phyloP scores from a whole-genome alignment of 257 asterid species.

The Handroanthus guayacan region DNA sequence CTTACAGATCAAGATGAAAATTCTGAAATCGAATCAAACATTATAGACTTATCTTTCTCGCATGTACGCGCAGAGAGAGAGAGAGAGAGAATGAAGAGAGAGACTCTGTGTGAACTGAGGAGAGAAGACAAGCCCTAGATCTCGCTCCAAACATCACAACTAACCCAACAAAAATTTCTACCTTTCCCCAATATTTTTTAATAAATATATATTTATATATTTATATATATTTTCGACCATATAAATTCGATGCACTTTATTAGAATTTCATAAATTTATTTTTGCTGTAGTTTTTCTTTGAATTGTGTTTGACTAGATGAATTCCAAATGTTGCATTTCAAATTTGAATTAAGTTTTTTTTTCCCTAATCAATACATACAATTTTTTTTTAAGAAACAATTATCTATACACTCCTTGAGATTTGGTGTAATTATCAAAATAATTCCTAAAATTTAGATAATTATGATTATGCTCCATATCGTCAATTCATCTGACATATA shows the following conservation, averaged over 20 bases:
- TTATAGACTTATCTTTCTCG: constrained; percentile 32
- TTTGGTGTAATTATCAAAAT: no score
- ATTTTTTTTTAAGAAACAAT: no score
- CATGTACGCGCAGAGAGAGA: constrained; percentile 21
- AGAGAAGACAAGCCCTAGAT: constrained; percentile 59
- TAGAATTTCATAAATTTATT: neutral
- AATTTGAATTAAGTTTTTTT: no score
- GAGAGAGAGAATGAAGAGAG: constrained; percentile 31
- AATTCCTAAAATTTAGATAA: no score
- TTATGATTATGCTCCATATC: no score
- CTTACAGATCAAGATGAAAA: constrained; percentile 63
- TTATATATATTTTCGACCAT: neutral
- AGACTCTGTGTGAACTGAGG: constrained; percentile 30
- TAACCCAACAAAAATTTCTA: constrained; percentile 37
- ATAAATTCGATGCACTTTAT: no score
- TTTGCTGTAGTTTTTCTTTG: neutral
- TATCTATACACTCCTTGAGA: no score
- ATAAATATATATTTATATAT: neutral
- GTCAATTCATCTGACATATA: no score
- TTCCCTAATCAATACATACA: no score
- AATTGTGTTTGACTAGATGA: no score
- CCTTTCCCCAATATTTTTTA: constrained; percentile 15
- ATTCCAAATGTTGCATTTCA: no score
- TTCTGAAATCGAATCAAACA: constrained; percentile 35
- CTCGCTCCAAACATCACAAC: constrained; percentile 53